Evolutionary conservation across 306 rosid species (phyloP), one percentile per base, ranked within the genome.

Genomic region (Fagus sylvatica): DNA sequence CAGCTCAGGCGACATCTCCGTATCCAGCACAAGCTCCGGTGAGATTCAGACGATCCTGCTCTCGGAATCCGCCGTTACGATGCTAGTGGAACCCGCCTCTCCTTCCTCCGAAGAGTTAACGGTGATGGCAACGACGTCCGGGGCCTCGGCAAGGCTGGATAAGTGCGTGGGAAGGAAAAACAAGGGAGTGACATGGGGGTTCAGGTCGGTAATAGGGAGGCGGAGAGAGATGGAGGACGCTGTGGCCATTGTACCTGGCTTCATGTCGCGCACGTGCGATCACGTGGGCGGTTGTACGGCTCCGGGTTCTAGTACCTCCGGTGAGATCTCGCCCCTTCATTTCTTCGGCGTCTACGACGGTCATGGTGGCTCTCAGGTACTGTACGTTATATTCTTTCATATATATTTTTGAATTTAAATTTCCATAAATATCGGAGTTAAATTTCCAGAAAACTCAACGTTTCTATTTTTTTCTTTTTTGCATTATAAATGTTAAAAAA

Each of bases 301-400:
- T 75, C 86, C 89, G 0, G 88, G 88, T 1, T 85, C 94, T 11
- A 82, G 79, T 85, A 82, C 90, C 79, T 87, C 91, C 85, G 64
- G 53, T 1, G 89, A 91, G 90, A 87, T 88, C 62, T 76, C 88
- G 17, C 94, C 93, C 6, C 37, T 92, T 33, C 97, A 92, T 77
- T 92, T 88, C 87, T 92, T 92, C 74, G 97, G 93, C 32, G 97
- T 90, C 40, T 92, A 88, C 85, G 97, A 92, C 53, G 97, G 97
- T 61, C 97, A 92, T 76, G 97, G 97, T 59, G 97, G 97, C 80
- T 85, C 89, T 84, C 94, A 92, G 94, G 28, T 22, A 22, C 28
- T 22, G 97, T 88, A 48, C 62, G 22, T 42, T 67, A 61, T 66
- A 9, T 39, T 41, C 61, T 59, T 19, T 28, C 28, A 22, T 28